Base-by-base conservation (phyloP, 305 asterid species). In the Fraxinus ornus region DNA sequence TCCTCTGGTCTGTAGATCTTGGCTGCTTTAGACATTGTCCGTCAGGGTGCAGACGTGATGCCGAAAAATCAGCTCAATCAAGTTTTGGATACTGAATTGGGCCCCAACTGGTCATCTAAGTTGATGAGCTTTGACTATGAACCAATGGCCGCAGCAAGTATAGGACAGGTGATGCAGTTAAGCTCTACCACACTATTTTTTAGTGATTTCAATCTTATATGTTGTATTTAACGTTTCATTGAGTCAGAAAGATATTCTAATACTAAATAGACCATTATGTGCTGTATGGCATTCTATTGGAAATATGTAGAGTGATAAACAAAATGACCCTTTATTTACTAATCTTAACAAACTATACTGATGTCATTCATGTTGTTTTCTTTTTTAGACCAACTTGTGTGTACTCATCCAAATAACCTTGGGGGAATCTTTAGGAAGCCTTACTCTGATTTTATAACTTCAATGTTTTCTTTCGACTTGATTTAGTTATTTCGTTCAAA, bases 1-100 rank as follows among this genome's bases (percentile, higher is more conserved):
- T 74, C 82, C 37, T 49, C 24, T 83, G 33, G 79, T 76, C 68
- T 85, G 86, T 90, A 92, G 97, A 93, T 95, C 88, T 88, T 95
- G 90, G 93, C 96, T 87, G 98, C 99, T 88, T 88, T 95, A 88
- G 97, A 94, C 78, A 88, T 94, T 84, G 99, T 95, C 80, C 97
- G 99, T 80, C 99, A 95, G 88, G 99, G 99, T 82, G 99, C 99
- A 64, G 99, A 95, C 86, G 88, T 93, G 88, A 95, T 95, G 99
- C 99, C 99, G 17, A 90, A 87, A 89, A 94, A 89, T 78, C 98
- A 93, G 89, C 97, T 95, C 79, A 86, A 92, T 88, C 95, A 92
- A 92, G 99, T 91, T 86, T 88, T 95, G 93, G 85, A 89, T 89
- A 87, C 97, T 88, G 99, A 94, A 84, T 84, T 95, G 88, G 97